Percentiles rank a stretch among this genome's conserved stretches.
phyloP scores from a whole-genome alignment of 2,329 filamentous ascomycete species.

The Didymella segeticola region DNA sequence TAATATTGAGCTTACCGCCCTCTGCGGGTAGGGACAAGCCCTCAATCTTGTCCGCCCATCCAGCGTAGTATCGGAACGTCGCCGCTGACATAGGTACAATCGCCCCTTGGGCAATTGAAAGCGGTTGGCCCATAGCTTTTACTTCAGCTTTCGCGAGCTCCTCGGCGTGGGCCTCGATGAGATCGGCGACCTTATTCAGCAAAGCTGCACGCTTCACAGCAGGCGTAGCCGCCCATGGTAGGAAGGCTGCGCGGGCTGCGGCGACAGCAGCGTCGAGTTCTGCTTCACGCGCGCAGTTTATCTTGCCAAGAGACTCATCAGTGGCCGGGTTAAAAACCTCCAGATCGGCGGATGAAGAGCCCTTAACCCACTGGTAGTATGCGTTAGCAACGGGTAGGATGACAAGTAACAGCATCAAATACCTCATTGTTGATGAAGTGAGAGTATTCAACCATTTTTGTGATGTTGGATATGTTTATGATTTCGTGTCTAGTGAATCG shows the following conservation, averaged over 20 bases:
- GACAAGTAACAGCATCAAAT: not conserved
- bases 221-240: not conserved
- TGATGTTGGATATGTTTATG: not conserved
- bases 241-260: not conserved
- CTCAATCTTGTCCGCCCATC: slow-evolving; percentile 28
- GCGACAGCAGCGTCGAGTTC: not conserved
- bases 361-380: not conserved
- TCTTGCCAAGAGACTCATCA: not conserved
- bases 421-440: not conserved
- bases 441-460: not conserved
- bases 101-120: not conserved
- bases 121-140: not conserved
- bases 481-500: not conserved
- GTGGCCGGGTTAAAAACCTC: not conserved
- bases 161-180: not conserved
- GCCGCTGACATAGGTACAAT: not conserved
- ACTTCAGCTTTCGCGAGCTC: not conserved
- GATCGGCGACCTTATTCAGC: not conserved
- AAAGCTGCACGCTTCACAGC: not conserved
- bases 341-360: not conserved
- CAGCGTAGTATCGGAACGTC: slow-evolving; percentile 20
- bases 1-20: slow-evolving; percentile 21
- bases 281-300: not conserved
- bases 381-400: not conserved
- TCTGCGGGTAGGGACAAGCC: slow-evolving; percentile 25